phyloP scores from a whole-genome alignment of 805 yeast genomes.

The Candida pseudofarinosa region DNA sequence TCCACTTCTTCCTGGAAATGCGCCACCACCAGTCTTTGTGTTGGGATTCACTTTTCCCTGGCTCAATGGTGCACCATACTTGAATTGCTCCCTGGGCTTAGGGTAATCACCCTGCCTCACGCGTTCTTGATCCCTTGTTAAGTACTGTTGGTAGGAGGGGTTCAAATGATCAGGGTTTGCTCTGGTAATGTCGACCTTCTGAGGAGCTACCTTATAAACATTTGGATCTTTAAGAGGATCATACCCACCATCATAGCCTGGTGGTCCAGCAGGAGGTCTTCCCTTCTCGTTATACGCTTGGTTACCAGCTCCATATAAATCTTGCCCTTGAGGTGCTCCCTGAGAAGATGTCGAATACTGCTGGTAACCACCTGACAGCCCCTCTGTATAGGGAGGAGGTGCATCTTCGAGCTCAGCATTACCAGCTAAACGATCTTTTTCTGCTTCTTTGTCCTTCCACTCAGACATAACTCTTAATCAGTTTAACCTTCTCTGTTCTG shows the following conservation, averaged over 20 bases:
- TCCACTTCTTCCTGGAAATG: slow-evolving; percentile 37
- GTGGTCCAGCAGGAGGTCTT: neutral
- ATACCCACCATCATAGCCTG: slow-evolving; percentile 7
- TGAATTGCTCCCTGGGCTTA: slow-evolving; percentile 17
- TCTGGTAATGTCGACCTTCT: slow-evolving; percentile 31
- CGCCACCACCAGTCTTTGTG: slow-evolving; percentile 22
- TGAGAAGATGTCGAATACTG: slow-evolving; percentile 2
- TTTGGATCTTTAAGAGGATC: slow-evolving; percentile 22
- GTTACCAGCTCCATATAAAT: slow-evolving; percentile 2
- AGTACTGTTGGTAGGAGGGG: slow-evolving; percentile 34
- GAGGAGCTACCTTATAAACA: slow-evolving; percentile 28
- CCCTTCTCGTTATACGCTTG: slow-evolving; percentile 2
- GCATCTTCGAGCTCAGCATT: slow-evolving; percentile 3
- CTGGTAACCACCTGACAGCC: neutral
- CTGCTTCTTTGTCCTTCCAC: slow-evolving; percentile 4
- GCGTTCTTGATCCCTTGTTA: slow-evolving; percentile 27
- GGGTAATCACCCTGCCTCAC: slow-evolving; percentile 30
- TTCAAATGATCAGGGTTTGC: slow-evolving; percentile 34
- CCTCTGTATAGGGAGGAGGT: slow-evolving; percentile 12
- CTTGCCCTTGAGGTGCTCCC: slow-evolving; percentile 1
- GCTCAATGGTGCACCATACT: slow-evolving; percentile 33
- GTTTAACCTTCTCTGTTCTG: no score
- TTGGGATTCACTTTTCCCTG: slow-evolving; percentile 18
- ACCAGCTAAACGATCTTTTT: slow-evolving; percentile 1
- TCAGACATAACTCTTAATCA: no score